Evolutionary conservation across 352 stramenopile species (phyloP), one percentile per base, ranked within the genome.

Genomic region (Pythium plurisporium): DNA sequence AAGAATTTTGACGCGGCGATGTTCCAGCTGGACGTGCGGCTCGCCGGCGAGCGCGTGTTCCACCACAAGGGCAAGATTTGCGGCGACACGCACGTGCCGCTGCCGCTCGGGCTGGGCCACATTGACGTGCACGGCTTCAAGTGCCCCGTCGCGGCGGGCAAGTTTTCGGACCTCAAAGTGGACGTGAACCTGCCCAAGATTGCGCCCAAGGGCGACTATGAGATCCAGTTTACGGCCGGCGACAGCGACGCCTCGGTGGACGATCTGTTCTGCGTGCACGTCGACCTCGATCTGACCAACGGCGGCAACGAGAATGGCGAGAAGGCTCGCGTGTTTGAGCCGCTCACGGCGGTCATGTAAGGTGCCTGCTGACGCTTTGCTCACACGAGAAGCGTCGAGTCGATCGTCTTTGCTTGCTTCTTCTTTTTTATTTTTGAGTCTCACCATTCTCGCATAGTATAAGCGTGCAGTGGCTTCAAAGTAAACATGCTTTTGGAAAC

Each of bases 121-220:
- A 94, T 94, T 60, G 81, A 91, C 30, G 75, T 94, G 19, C 77
- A 92, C 57, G 85, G 85, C 8, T 89, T 94, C 48, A 38, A 66
- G 25, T 94, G 85, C 68, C 85, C 85, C 14, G 64, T 90, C 56
- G 72, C 76, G 46, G 63, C 78, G 40, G 85, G 82, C 52, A 78
- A 82, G 50, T 80, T 74, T 37, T 79, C 73, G 10, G 71, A 86
- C 55, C 30, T 94, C 15, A 85, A 88, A 68, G 73, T 92, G 50
- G 74, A 91, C 26, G 79, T 94, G 55, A 94, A 92, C 62, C 54
- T 94, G 20, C 84, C 85, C 11, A 73, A 79, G 26, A 94, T 94
- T 59, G 82, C 85, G 4, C 85, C 82, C 3, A 62, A 72, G 51
- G 82, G 82, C 38, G 85, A 93, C 67, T 94, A 94, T 55, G 79